Evolutionary conservation across 2,329 filamentous ascomycete species (phyloP).

Genomic region (Xylaria polymorpha): DNA sequence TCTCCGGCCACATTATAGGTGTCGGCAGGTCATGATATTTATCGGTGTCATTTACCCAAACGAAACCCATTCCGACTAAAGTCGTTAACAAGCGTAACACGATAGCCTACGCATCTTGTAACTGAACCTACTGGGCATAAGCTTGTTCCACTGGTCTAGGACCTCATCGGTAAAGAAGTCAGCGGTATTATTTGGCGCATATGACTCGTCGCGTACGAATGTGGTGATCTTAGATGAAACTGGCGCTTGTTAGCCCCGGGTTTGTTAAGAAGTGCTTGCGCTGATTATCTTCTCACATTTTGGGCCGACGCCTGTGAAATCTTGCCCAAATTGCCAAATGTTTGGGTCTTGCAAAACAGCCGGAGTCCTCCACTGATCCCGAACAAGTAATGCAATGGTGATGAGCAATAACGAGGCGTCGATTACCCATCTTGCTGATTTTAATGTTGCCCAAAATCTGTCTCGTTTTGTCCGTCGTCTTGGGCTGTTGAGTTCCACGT

Average conservation of each 20-base stretch:
- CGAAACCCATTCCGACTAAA: constrained; percentile 53
- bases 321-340: constrained; percentile 54
- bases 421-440: constrained; percentile 53
- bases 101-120: not conserved
- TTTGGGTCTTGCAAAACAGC: constrained; percentile 39
- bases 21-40: constrained; percentile 49
- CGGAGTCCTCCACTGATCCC: constrained; percentile 44
- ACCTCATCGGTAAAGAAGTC: constrained; percentile 55
- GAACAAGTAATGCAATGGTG: constrained; percentile 53
- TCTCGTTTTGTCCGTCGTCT: constrained; percentile 40
- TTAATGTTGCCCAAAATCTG: constrained; percentile 44
- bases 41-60: constrained; percentile 48
- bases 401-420: constrained; percentile 54
- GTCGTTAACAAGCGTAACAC: constrained; percentile 25
- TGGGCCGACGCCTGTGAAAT: constrained; percentile 53
- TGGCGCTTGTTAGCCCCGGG: constrained; percentile 32
- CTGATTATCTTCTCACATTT: constrained; percentile 44
- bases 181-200: constrained; percentile 53
- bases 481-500: constrained; percentile 45
- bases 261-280: not conserved
- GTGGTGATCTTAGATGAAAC: constrained; percentile 54
- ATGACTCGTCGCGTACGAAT: constrained; percentile 54
- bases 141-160: constrained; percentile 53
- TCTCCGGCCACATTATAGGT: constrained; percentile 49
- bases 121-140: constrained; percentile 53